Evolutionary conservation across 345 rosid genomes (phyloP).

Genomic region (Garcia nutans): DNA sequence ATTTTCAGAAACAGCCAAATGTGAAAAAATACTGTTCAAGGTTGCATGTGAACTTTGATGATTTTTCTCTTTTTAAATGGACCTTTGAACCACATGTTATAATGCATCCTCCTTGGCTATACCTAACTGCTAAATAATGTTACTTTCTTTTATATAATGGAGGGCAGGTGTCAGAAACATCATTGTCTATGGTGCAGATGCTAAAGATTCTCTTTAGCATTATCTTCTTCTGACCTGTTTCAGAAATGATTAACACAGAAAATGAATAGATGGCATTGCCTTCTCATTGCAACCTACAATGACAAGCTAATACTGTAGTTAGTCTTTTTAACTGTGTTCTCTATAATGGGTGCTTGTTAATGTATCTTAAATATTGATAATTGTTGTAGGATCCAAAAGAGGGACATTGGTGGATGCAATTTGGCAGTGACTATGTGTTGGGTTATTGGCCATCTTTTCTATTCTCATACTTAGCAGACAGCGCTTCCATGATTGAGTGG

Average conservation of each 20-base stretch:
- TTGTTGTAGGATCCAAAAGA: constrained; percentile 76
- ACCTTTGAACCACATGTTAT: background rate
- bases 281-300: background rate
- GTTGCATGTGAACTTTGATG: constrained; percentile 9
- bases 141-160: background rate
- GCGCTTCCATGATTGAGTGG: constrained; percentile 97
- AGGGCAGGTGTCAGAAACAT: constrained; percentile 22
- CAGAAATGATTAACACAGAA: background rate
- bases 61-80: background rate
- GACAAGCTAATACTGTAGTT: background rate
- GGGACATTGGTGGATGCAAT: constrained; percentile 99
- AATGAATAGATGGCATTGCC: background rate
- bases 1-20: background rate
- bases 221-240: constrained; percentile 6
- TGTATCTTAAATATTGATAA: background rate
- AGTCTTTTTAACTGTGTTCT: background rate
- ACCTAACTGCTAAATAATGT: background rate
- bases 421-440: constrained; percentile 75
- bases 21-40: background rate
- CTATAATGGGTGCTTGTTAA: background rate
- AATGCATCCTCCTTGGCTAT: background rate
- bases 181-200: constrained; percentile 9
- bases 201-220: constrained; percentile 6
- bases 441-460: constrained; percentile 98
- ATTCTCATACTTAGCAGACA: constrained; percentile 85